A percentile compares a stretch with the other conserved stretches of the same genome.
Evolutionary conservation across 2,329 filamentous ascomycete species (phyloP).

Genomic region (Akanthomyces dipterigenus): DNA sequence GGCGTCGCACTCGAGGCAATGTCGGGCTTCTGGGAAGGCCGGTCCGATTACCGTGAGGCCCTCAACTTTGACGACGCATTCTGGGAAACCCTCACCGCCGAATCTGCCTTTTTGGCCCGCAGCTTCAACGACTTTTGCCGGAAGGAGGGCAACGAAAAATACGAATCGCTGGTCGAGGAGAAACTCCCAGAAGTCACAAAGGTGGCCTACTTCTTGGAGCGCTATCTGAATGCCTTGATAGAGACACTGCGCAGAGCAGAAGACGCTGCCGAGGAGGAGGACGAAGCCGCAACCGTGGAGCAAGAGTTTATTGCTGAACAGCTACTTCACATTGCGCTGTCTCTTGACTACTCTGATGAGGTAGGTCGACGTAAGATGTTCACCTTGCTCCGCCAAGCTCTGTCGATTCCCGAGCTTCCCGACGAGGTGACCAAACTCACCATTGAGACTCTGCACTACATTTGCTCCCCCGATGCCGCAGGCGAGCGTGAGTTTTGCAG

Average conservation of each 20-base stretch:
- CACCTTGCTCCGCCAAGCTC: constrained; percentile 73
- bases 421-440: constrained; percentile 89
- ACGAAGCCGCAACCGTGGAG: constrained; percentile 79
- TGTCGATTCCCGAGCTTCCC: constrained; percentile 80
- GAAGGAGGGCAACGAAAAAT: constrained; percentile 63
- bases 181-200: constrained; percentile 94
- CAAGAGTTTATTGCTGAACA: constrained; percentile 96
- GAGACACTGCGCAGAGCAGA: constrained; percentile 55
- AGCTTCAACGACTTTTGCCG: constrained; percentile 94
- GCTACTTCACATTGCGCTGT: constrained; percentile 82
- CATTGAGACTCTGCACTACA: constrained; percentile 72
- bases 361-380: constrained; percentile 96
- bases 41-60: constrained; percentile 72
- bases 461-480: constrained; percentile 67
- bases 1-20: constrained; percentile 92
- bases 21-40: constrained; percentile 91
- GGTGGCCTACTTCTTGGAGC: constrained; percentile 78
- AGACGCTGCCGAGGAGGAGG: constrained; percentile 52
- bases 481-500: constrained; percentile 80
- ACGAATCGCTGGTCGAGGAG: constrained; percentile 73
- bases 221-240: constrained; percentile 65
- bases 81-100: constrained; percentile 75
- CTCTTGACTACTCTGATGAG: constrained; percentile 95
- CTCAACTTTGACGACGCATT: constrained; percentile 67
- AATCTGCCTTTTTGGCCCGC: constrained; percentile 82